phyloP scores from a whole-genome alignment of 805 yeast species.

The Cyberlindnera xishuangbannaensis region DNA sequence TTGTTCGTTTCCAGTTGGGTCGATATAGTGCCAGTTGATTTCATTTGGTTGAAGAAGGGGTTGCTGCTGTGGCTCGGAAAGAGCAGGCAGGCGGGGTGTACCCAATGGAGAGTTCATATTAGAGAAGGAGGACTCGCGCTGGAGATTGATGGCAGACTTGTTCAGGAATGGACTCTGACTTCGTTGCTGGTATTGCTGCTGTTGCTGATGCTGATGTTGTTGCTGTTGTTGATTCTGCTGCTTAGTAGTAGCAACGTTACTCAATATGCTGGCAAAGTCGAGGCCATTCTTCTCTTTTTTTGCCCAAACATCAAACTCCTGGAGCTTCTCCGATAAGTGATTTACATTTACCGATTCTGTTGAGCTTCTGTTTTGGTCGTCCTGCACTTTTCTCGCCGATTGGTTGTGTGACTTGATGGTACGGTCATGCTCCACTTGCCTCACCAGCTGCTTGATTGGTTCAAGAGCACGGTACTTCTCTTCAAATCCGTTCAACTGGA shows the following conservation, averaged over 20 bases:
- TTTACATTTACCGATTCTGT: constrained; percentile 7
- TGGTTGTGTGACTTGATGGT: too few relatives aligned
- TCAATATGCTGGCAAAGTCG: constrained; percentile 21
- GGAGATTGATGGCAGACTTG: too few relatives aligned
- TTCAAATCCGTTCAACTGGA: constrained; percentile 24
- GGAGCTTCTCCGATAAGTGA: constrained; percentile 13
- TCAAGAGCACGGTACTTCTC: constrained; percentile 30
- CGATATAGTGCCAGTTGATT: constrained; percentile 68
- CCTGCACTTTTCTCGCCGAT: constrained; percentile 4
- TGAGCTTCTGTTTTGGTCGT: constrained; percentile 1
- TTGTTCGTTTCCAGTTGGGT: constrained; percentile 62
- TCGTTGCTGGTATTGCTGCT: background rate
- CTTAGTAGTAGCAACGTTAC: constrained; percentile 13
- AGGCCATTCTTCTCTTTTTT: constrained; percentile 18
- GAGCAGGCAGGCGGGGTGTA: too few relatives aligned
- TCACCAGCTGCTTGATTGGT: constrained; percentile 20
- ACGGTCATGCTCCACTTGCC: constrained; percentile 20
- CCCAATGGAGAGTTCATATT: too few relatives aligned
- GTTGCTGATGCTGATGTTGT: constrained; percentile 6
- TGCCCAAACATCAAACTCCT: constrained; percentile 20
- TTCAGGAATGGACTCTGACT: constrained; percentile 1
- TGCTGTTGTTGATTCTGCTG: constrained; percentile 7
- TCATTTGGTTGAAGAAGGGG: constrained; percentile 32
- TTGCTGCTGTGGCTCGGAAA: too few relatives aligned
- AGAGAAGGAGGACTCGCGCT: too few relatives aligned